Percentiles rank a stretch among this genome's conserved stretches.
These are phyloP conservation scores for Adansonia madagascariensis DNA, from an alignment of 441 rosid species.

Conservation along the genomic window DNA sequence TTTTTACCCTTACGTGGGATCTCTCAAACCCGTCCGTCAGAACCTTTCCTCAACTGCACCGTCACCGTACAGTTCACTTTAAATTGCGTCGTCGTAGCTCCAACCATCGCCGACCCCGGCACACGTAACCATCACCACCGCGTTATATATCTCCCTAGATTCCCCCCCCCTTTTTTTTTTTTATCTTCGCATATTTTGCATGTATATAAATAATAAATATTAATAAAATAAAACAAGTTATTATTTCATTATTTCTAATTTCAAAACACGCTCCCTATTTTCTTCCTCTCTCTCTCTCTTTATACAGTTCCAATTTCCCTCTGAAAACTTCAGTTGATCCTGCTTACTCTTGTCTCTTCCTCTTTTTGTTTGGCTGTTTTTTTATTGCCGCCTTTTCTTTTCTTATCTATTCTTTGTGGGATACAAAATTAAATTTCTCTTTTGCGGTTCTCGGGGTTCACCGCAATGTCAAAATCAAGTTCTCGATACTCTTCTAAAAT, in stretches of 20 bases:
- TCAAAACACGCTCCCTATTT: neutral
- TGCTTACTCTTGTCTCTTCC: neutral
- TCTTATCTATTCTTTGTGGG: neutral
- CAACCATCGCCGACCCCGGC: slow-evolving; percentile 24
- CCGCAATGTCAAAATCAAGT: slow-evolving; percentile 26
- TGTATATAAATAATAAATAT: neutral
- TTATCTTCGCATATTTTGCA: neutral
- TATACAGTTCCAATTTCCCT: neutral
- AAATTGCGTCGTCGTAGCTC: slow-evolving; percentile 25
- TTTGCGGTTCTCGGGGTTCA: neutral
- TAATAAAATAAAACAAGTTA: neutral
- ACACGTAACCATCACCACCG: neutral
- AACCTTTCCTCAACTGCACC: slow-evolving; percentile 14
- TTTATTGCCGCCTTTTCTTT: neutral
- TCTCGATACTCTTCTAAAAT: neutral
- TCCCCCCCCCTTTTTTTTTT: neutral
- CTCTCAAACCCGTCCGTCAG: slow-evolving; percentile 21
- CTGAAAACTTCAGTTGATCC: slow-evolving; percentile 20
- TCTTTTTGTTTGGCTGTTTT: neutral
- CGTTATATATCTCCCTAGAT: neutral
- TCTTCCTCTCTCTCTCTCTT: neutral
- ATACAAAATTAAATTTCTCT: slow-evolving; percentile 3
- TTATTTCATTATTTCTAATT: neutral
- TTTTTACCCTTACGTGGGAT: slow-evolving; percentile 23
- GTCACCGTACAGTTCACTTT: slow-evolving; percentile 15